Conservation (phyloP, 805 yeast genomes). For the Komagataella pastoris region DNA sequence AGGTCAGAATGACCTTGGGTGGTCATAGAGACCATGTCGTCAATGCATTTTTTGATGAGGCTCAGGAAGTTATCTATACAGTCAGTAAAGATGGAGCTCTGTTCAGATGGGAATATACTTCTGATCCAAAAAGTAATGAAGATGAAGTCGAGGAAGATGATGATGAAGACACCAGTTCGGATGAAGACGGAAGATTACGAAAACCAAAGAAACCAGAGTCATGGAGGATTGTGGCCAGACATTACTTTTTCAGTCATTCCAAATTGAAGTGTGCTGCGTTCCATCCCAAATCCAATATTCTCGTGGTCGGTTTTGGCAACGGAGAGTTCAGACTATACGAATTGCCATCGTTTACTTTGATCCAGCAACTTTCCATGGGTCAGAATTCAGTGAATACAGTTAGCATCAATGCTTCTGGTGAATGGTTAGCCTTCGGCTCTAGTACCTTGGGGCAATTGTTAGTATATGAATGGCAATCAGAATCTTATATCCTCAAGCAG, state of each 20-base stretch:
- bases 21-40: constrained; percentile 89
- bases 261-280: constrained; percentile 73
- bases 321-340: constrained; percentile 92
- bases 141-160: constrained; percentile 28
- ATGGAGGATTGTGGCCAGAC: constrained; percentile 77
- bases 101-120: constrained; percentile 80
- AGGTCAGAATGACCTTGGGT: constrained; percentile 73
- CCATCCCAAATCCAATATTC: constrained; percentile 54
- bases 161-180: constrained; percentile 10
- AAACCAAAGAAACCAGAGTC: constrained; percentile 20
- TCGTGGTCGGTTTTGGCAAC: constrained; percentile 80
- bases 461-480: constrained; percentile 98
- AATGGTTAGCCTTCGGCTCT: constrained; percentile 96
- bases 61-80: constrained; percentile 85
- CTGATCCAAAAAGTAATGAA: constrained; percentile 33
- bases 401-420: constrained; percentile 70
- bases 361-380: constrained; percentile 87
- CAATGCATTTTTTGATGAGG: constrained; percentile 74
- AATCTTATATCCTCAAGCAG: constrained; percentile 86
- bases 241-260: constrained; percentile 61
- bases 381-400: constrained; percentile 81
- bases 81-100: constrained; percentile 92
- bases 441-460: constrained; percentile 80
- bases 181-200: constrained; percentile 27
- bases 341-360: constrained; percentile 60